A percentile compares a stretch with the other conserved stretches of the same genome.
Evolutionary conservation across 2,329 filamentous ascomycete species (phyloP).

Genomic region (Xenoacremonium recifei): DNA sequence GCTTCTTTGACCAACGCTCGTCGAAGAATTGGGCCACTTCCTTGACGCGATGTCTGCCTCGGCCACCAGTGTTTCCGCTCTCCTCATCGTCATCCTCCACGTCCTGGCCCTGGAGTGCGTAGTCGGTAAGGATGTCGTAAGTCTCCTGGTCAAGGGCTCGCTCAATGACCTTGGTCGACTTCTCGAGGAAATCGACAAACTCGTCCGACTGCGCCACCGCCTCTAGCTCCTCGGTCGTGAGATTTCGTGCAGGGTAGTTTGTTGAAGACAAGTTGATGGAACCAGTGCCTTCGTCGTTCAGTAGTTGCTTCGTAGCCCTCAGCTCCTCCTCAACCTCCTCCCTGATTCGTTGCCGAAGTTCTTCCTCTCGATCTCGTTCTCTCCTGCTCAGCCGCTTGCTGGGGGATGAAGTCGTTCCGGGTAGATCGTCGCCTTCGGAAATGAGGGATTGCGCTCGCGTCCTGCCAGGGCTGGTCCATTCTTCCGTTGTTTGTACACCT

Average conservation of each 20-base stretch:
- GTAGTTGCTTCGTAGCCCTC: constrained; percentile 64
- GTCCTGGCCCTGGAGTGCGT: constrained; percentile 76
- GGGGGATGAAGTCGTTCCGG: constrained; percentile 55
- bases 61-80: constrained; percentile 65
- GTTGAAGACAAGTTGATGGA: constrained; percentile 25
- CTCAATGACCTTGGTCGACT: constrained; percentile 96
- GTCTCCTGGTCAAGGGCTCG: constrained; percentile 85
- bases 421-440: constrained; percentile 62
- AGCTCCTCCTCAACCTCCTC: constrained; percentile 93
- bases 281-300: constrained; percentile 42
- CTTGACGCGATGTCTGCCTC: constrained; percentile 73
- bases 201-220: constrained; percentile 91
- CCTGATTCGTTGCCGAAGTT: constrained; percentile 79
- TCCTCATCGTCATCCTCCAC: constrained; percentile 82
- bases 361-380: constrained; percentile 81
- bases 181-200: constrained; percentile 91
- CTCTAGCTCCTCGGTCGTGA: constrained; percentile 81
- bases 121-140: constrained; percentile 94
- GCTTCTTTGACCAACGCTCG: constrained; percentile 93
- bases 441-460: constrained; percentile 38
- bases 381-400: constrained; percentile 76
- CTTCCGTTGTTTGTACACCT: constrained; percentile 85
- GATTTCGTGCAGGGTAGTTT: constrained; percentile 75
- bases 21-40: constrained; percentile 94
- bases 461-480: constrained; percentile 59